Base-by-base conservation (phyloP, 495 filamentous ascomycete species). In the Hypoxylon rickii region DNA sequence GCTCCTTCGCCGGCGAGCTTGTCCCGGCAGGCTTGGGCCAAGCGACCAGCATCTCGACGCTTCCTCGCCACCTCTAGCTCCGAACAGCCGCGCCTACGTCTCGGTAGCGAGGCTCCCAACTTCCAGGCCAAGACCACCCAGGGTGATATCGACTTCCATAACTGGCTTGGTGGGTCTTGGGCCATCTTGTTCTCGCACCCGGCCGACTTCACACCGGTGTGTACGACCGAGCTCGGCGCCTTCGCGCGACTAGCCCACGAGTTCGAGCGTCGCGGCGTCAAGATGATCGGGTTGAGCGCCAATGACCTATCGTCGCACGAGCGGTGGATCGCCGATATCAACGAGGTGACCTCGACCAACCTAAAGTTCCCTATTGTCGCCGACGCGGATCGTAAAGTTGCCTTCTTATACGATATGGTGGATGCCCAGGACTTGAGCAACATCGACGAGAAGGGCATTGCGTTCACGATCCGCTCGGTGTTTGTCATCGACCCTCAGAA, bases 401-500 rank as follows among this genome's bases (percentile, higher is more conserved):
- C 94, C 58, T 89, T 85, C 69, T 73, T 83, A 53, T 98, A 96
- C 73, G 93, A 97, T 79, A 98, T 97, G 94, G 80, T 97, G 55
- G 94, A 98, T 72, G 74, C 79, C 70, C 79, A 83, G 68, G 79
- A 81, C 68, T 76, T 76, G 55, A 81, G 75, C 75, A 97, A 97
- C 78, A 91, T 96, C 51, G 90, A 94, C 72, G 76, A 83, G 66
- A 97, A 97, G 86, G 93, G 90, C 64, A 90, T 96, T 63, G 90
- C 92, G 52, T 95, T 97, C 77, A 97, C 93, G 71, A 96, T 97
- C 81, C 91, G 94, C 69, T 95, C 90, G 61, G 93, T 97, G 73
- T 98, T 97, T 81, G 79, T 97, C 78, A 95, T 98, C 75, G 93
- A 97, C 80, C 93, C 94, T 52, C 91, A 85, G 80, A 96, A 96